Evolutionary conservation across 768 basidiomycete species (phyloP).

Genomic region (Boletus subparvulus): DNA sequence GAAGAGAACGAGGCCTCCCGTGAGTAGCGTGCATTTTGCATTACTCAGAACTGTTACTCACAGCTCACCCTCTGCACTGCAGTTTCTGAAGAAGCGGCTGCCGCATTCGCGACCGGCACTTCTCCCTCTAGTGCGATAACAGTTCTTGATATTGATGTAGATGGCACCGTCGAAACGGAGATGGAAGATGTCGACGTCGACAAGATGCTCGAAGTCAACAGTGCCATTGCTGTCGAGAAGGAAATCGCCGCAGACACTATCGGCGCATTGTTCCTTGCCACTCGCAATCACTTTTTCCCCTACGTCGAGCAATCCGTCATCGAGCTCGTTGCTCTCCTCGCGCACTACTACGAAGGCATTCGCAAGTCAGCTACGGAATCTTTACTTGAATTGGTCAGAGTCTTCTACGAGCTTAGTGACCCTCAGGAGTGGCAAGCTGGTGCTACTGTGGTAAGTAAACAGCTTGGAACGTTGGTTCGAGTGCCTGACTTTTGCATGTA

Average conservation of each 20-base stretch:
- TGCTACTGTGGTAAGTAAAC: slow-evolving; percentile 51
- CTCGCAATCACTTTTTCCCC: slow-evolving; percentile 82
- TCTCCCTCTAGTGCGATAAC: slow-evolving; percentile 70
- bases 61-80: slow-evolving; percentile 3
- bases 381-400: slow-evolving; percentile 83
- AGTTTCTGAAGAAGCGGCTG: slow-evolving; percentile 55
- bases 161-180: slow-evolving; percentile 60
- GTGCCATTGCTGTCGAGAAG: slow-evolving; percentile 97
- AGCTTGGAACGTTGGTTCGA: not conserved
- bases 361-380: slow-evolving; percentile 90
- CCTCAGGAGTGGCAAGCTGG: slow-evolving; percentile 84
- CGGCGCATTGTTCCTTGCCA: slow-evolving; percentile 84
- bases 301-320: slow-evolving; percentile 82
- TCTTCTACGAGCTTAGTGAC: slow-evolving; percentile 87
- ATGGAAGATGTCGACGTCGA: slow-evolving; percentile 81
- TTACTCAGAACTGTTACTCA: not conserved
- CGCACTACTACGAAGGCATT: slow-evolving; percentile 97
- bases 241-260: slow-evolving; percentile 98
- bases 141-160: slow-evolving; percentile 52
- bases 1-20: slow-evolving; percentile 49
- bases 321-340: slow-evolving; percentile 73
- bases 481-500: slow-evolving; percentile 9
- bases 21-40: slow-evolving; percentile 29
- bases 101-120: slow-evolving; percentile 70
- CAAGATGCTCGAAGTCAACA: slow-evolving; percentile 89